Evolutionary conservation across 805 yeast species (phyloP).

Genomic region (Kodamaea nitidulidarum): DNA sequence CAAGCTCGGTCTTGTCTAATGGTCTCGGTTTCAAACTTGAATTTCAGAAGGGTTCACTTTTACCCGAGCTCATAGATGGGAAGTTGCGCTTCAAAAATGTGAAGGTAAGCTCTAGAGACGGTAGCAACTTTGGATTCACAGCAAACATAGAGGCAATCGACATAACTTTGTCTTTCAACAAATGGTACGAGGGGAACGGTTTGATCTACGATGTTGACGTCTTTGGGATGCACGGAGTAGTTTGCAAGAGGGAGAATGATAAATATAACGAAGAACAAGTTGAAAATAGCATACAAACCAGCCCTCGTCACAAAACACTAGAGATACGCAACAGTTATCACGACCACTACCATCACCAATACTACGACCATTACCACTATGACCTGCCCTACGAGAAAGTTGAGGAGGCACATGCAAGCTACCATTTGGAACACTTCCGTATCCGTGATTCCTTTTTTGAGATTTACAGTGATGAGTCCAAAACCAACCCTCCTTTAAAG

Average conservation of each 20-base stretch:
- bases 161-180: conserved; percentile 45
- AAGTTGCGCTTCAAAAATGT: conserved; percentile 44
- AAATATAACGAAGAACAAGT: no score
- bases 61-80: conserved; percentile 49
- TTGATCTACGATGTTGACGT: conserved; percentile 46
- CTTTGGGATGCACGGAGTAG: conserved; percentile 44
- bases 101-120: conserved; percentile 14
- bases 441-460: conserved; percentile 51
- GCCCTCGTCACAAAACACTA: background rate
- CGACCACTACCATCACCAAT: conserved; percentile 20
- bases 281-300: no score
- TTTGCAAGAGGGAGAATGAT: conserved; percentile 12
- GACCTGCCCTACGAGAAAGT: conserved; percentile 23
- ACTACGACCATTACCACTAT: conserved; percentile 28
- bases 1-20: conserved; percentile 35
- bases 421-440: conserved; percentile 35
- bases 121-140: conserved; percentile 6
- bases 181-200: conserved; percentile 56
- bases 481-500: conserved; percentile 32
- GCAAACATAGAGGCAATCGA: conserved; percentile 42
- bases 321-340: background rate
- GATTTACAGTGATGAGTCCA: conserved; percentile 23
- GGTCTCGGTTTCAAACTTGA: conserved; percentile 36
- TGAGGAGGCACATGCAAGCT: conserved; percentile 17
- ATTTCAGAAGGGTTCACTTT: conserved; percentile 35